These are phyloP conservation scores for Crithidia brevicula DNA, from an alignment of 208 protist genomes.

Conservation along the genomic window DNA sequence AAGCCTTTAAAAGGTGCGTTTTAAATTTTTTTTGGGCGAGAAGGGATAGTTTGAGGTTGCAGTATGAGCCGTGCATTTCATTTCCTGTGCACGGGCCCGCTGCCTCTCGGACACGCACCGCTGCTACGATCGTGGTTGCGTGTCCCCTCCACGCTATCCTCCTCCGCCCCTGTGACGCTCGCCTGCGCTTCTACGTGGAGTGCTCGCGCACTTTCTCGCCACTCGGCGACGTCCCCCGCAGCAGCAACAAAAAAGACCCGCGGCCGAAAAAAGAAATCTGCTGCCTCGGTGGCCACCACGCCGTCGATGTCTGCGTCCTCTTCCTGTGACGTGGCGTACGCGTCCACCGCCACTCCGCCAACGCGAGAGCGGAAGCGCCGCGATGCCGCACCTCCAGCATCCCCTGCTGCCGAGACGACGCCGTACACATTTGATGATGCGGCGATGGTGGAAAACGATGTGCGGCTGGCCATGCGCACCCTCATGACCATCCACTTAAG, in stretches of 20 bases:
- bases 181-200: too few relatives aligned
- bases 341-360: neutral
- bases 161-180: too few relatives aligned
- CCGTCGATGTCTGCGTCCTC: neutral
- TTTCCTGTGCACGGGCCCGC: too few relatives aligned
- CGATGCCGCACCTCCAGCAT: neutral
- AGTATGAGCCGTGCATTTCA: too few relatives aligned
- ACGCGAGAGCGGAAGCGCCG: too few relatives aligned
- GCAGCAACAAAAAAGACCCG: neutral
- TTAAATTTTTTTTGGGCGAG: too few relatives aligned
- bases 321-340: neutral
- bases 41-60: too few relatives aligned
- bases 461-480: slow-evolving; percentile 72
- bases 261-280: neutral
- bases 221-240: neutral
- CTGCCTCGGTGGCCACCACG: neutral
- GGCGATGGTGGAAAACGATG: slow-evolving; percentile 64
- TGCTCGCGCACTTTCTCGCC: neutral
- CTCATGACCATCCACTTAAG: slow-evolving; percentile 73
- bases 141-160: too few relatives aligned
- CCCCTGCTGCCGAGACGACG: too few relatives aligned
- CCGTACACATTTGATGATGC: neutral
- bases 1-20: too few relatives aligned
- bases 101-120: too few relatives aligned
- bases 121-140: too few relatives aligned